These are phyloP conservation scores for Pontederia paniculata DNA, from an alignment of 176 grass and related monocot genomes.

Conservation along the genomic window DNA sequence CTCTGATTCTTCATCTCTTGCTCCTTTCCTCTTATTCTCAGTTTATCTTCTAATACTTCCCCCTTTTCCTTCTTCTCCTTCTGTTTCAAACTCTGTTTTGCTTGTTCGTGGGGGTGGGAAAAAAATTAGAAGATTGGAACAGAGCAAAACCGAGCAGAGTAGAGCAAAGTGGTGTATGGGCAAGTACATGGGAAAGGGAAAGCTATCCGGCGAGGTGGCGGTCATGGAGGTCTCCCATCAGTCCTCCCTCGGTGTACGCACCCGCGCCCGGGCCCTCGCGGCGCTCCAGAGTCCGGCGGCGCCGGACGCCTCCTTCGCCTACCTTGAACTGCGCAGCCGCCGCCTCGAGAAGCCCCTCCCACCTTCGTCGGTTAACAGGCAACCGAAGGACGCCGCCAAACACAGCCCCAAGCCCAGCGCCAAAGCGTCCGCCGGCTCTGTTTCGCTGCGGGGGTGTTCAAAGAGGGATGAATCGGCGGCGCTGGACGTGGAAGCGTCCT, in stretches of 20 bases:
- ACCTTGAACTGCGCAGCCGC: constrained; percentile 23
- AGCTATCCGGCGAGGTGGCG: constrained; percentile 3
- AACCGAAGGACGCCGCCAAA: not conserved
- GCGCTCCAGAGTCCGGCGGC: not conserved
- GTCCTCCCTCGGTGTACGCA: constrained; percentile 13
- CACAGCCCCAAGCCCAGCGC: not conserved
- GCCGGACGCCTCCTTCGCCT: constrained; percentile 1
- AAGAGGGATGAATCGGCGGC: not conserved
- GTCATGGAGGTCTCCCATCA: constrained; percentile 16
- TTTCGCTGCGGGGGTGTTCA: not conserved
- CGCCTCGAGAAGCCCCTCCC: constrained; percentile 17
- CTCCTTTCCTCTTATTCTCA: too few species aligned
- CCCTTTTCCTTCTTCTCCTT: too few species aligned
- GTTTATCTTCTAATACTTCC: too few species aligned
- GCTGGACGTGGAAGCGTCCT: constrained; percentile 7
- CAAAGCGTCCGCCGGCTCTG: not conserved
- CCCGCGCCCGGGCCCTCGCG: constrained; percentile 13
- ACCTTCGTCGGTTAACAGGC: not conserved
- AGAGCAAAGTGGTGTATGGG: constrained; percentile 2
- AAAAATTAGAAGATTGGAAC: too few species aligned
- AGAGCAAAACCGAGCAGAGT: too few species aligned
- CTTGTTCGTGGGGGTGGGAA: too few species aligned
- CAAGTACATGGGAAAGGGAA: constrained; percentile 12
- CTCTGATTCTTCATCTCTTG: too few species aligned
- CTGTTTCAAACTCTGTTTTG: too few species aligned